phyloP scores from a whole-genome alignment of 345 rosid genomes.

The Lepidium didymum region DNA sequence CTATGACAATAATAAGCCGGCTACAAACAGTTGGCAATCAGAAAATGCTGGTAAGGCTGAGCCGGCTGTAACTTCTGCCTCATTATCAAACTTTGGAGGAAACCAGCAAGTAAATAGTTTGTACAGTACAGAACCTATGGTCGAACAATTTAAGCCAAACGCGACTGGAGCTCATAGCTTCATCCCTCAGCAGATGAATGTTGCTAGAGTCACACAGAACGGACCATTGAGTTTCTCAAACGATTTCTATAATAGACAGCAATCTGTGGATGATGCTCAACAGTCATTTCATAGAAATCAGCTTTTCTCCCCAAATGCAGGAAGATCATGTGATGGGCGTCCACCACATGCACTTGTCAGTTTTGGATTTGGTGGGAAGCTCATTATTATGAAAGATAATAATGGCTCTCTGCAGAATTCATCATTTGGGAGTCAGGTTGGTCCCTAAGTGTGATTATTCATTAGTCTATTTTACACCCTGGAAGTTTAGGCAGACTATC shows the following conservation, averaged over 20 bases:
- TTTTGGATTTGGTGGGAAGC: constrained; percentile 97
- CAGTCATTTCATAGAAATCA: constrained; percentile 52
- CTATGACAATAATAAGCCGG: constrained; percentile 37
- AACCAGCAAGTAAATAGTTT: constrained; percentile 40
- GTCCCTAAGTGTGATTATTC: constrained; percentile 10
- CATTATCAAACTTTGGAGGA: constrained; percentile 36
- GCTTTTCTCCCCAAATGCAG: constrained; percentile 44
- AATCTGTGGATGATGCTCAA: constrained; percentile 31
- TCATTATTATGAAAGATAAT: constrained; percentile 64
- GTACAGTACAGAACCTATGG: constrained; percentile 35
- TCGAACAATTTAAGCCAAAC: constrained; percentile 43
- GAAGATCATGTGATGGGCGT: constrained; percentile 88
- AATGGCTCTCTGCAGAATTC: constrained; percentile 37
- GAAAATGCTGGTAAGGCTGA: constrained; percentile 31
- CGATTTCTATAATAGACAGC: constrained; percentile 46
- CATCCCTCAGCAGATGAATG: constrained; percentile 44
- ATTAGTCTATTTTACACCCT: neutral
- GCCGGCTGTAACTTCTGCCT: constrained; percentile 8
- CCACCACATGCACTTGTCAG: constrained; percentile 86
- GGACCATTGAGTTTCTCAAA: constrained; percentile 44
- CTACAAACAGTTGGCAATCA: constrained; percentile 42
- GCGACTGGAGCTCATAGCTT: constrained; percentile 35
- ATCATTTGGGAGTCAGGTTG: constrained; percentile 73
- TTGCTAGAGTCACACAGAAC: constrained; percentile 40
- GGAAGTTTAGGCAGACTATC: neutral